phyloP scores from a whole-genome alignment of 768 basidiomycete genomes.

The Amanita molliuscula region DNA sequence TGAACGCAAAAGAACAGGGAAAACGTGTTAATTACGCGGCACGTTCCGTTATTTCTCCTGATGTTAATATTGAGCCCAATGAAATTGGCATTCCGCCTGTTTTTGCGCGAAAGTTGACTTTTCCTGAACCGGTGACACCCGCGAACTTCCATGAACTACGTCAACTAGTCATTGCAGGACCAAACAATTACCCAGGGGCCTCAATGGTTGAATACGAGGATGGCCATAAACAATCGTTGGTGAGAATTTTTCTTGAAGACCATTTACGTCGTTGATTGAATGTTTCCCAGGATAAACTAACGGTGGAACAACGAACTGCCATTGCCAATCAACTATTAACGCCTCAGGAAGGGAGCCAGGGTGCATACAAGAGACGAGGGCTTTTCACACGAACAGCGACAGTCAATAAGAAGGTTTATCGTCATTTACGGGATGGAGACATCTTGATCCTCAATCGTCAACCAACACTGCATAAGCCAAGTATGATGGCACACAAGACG shows the following conservation, averaged over 20 bases:
- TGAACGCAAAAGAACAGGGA: constrained; percentile 41
- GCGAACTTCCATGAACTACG: constrained; percentile 84
- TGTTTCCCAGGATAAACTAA: constrained; percentile 61
- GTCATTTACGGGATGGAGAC: constrained; percentile 92
- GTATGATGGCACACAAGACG: constrained; percentile 98
- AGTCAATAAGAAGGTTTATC: constrained; percentile 95
- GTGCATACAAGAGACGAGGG: constrained; percentile 34
- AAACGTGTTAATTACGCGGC: constrained; percentile 99
- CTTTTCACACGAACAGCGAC: constrained; percentile 69
- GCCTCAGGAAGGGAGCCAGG: constrained; percentile 67
- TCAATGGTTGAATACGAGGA: constrained; percentile 94
- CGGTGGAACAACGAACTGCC: constrained; percentile 84
- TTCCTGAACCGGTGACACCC: constrained; percentile 93
- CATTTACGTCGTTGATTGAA: constrained; percentile 2
- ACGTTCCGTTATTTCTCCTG: constrained; percentile 99
- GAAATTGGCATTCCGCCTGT: constrained; percentile 98
- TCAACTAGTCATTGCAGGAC: constrained; percentile 84
- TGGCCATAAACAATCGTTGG: constrained; percentile 77
- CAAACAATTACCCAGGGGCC: constrained; percentile 84
- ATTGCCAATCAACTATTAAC: constrained; percentile 93
- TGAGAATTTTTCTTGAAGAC: constrained; percentile 21
- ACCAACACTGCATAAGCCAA: constrained; percentile 96
- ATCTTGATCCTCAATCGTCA: constrained; percentile 94
- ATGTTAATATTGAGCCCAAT: constrained; percentile 97
- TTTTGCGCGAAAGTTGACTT: constrained; percentile 93